Conservation (phyloP, 768 basidiomycete genomes). For the Agrocybe pediades region DNA sequence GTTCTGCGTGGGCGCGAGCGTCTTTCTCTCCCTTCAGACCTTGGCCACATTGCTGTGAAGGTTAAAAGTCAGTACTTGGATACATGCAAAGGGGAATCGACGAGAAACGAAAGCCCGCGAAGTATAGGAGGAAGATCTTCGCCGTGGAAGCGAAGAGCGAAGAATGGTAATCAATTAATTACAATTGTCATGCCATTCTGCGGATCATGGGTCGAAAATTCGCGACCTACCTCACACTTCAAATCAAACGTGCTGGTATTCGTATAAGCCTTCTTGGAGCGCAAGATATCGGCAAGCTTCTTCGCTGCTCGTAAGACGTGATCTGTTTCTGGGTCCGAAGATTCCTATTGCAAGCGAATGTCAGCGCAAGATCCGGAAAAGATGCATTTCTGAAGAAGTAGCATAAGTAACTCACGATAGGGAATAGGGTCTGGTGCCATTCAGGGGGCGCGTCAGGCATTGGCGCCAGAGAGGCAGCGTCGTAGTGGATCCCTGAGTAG, state of each 20-base stretch:
- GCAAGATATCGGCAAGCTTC: conserved; percentile 71
- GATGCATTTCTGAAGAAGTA: too few relatives aligned
- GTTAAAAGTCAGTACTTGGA: not conserved
- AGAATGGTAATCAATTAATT: not conserved
- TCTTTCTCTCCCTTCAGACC: conserved; percentile 95
- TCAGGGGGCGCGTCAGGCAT: conserved; percentile 72
- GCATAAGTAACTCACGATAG: conserved; percentile 42
- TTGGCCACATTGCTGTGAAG: conserved; percentile 67
- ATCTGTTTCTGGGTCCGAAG: conserved; percentile 44
- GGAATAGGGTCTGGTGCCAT: conserved; percentile 90
- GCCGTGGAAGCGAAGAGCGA: not conserved
- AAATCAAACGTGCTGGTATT: conserved; percentile 92
- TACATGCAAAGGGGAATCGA: not conserved
- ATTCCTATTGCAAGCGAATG: conserved; percentile 22
- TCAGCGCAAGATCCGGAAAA: not conserved
- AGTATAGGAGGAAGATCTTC: conserved; percentile 5
- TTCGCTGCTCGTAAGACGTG: conserved; percentile 63
- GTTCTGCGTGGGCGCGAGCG: conserved; percentile 82
- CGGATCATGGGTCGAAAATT: not conserved
- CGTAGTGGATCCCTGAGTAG: conserved; percentile 97
- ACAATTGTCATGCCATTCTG: not conserved
- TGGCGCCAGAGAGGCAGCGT: conserved; percentile 84
- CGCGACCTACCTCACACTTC: conserved; percentile 72
- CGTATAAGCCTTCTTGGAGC: conserved; percentile 82
- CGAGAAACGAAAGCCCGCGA: not conserved